Base-by-base conservation (phyloP, 106 monocot genomes). In the Posidonia australis region DNA sequence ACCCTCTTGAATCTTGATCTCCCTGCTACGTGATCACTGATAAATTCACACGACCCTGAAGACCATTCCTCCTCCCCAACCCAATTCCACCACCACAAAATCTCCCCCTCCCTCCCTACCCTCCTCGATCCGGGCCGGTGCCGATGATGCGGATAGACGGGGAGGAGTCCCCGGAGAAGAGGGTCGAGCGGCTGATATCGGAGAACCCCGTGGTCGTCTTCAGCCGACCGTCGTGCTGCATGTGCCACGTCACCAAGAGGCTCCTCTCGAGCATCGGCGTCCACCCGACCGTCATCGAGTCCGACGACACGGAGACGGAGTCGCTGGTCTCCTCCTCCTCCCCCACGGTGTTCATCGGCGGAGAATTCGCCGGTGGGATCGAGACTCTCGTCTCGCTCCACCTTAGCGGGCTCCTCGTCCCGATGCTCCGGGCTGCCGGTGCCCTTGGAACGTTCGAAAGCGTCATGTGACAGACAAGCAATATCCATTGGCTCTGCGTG, bases 191-290 rank as follows among this genome's bases (percentile, higher is more conserved):
- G 64, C 41, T 58, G 45, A 53, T 73, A 22, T 29, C 29, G 45
- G 73, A 73, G 73, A 73, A 73, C 46, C 73, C 73, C 10, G 65
- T 73, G 46, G 52, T 73, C 19, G 57, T 73, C 28, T 52, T 72
- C 64, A 56, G 72, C 54, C 31, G 64, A 2, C 51, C 58, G 12
- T 53, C 72, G 2, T 72, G 72, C 72, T 72, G 72, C 54, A 72
- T 72, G 72, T 72, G 72, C 54, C 72, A 72, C 44, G 72, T 46
- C 21, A 56, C 53, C 60, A 45, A 41, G 58, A 48, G 72, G 54
- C 72, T 72, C 20, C 63, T 72, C 24, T 21, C 72, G 21, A 30
- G 49, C 54, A 26, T 63, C 63, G 72, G 72, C 19, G 64, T 48
- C 48, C 72, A 72, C 41, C 72, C 63, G 11, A 55, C 31, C 24